Percentiles rank a stretch among this genome's conserved stretches.
Conservation (phyloP, 495 filamentous ascomycete genomes). For the Aspergillus nidulans region DNA sequence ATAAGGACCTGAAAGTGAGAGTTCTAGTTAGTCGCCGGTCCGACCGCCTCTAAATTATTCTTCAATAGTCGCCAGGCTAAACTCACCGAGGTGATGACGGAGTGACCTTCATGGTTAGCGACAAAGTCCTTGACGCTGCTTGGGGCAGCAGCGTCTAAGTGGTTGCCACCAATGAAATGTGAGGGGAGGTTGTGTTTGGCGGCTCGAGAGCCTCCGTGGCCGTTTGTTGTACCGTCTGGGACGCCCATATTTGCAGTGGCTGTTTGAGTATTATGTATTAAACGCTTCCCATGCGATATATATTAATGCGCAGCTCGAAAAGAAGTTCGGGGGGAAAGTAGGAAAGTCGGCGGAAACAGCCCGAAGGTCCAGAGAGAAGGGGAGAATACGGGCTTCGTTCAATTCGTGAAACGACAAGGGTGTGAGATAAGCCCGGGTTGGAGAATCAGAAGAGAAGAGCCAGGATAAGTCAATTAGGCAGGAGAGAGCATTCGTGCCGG, state of each 20-base stretch:
- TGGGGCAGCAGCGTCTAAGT: constrained; percentile 69
- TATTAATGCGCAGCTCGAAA: constrained; percentile 1
- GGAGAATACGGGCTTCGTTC: constrained; percentile 4
- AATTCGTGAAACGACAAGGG: constrained; percentile 13
- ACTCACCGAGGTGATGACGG: constrained; percentile 92
- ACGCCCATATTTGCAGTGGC: constrained; percentile 32
- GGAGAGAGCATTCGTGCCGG: neutral
- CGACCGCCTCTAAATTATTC: neutral
- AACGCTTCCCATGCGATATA: constrained; percentile 23
- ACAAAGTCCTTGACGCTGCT: constrained; percentile 94
- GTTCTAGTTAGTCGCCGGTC: neutral
- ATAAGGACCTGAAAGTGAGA: constrained; percentile 74
- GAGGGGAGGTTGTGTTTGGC: constrained; percentile 74
- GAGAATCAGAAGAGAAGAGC: neutral
- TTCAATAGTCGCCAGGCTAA: neutral
- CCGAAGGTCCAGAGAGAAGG: constrained; percentile 2
- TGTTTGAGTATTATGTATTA: constrained; percentile 21
- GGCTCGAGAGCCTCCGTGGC: constrained; percentile 56
- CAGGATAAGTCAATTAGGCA: constrained; percentile 3
- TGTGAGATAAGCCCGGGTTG: constrained; percentile 5
- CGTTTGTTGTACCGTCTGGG: constrained; percentile 46
- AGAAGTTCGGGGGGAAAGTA: constrained; percentile 1
- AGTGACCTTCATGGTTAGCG: constrained; percentile 82
- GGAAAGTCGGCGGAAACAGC: constrained; percentile 10
- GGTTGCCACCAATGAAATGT: constrained; percentile 96